Evolutionary conservation across 139 green algal genomes (phyloP), one percentile per base, ranked within the genome.

Genomic region (Chlorokybus atmophyticus): DNA sequence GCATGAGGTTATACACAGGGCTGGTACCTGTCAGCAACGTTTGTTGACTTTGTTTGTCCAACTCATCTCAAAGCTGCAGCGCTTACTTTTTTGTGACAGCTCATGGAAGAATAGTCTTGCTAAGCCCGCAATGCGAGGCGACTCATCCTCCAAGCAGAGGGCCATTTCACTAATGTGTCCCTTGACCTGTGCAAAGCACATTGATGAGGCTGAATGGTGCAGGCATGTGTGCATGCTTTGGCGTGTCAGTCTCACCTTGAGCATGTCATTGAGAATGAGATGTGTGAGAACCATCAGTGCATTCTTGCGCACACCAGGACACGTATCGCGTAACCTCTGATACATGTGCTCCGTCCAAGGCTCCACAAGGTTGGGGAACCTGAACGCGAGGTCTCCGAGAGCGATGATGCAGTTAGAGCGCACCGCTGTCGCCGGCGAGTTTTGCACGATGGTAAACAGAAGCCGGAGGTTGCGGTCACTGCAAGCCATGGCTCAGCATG

Each of bases 251-350:
- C 60, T 17, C 27, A 70, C 62, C 75, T 94, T 97, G 70, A 94
- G 84, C 84, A 94, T 93, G 75, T 95, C 87, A 56, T 91, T 89
- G 50, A 96, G 73, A 59, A 96, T 88, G 6, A 97, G 79, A 78
- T 97, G 89, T 4, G 75, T 81, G 57, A 97, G 73, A 49, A 94
- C 85, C 65, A 85, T 82, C 51, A 96, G 60, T n/a, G 74, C 66
- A 10, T 81, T 85, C 52, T 78, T 82, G 21, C 82, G 59, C 49
- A 94, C 79, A 14, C 50, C 61, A 73, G 40, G 8, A 24, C 32
- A 60, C 5, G 56, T 14, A 57, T 85, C 79, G 3, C 50, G 35
- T 0, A 96, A 81, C 0, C 74, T 70, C 1, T 41, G 35, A 64
- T 95, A 96, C 40, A 94, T 79, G 63, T 81, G 65, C 28, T 66